Base-by-base conservation (phyloP, 2,329 filamentous ascomycete genomes). In the Fusarium cicatricum region DNA sequence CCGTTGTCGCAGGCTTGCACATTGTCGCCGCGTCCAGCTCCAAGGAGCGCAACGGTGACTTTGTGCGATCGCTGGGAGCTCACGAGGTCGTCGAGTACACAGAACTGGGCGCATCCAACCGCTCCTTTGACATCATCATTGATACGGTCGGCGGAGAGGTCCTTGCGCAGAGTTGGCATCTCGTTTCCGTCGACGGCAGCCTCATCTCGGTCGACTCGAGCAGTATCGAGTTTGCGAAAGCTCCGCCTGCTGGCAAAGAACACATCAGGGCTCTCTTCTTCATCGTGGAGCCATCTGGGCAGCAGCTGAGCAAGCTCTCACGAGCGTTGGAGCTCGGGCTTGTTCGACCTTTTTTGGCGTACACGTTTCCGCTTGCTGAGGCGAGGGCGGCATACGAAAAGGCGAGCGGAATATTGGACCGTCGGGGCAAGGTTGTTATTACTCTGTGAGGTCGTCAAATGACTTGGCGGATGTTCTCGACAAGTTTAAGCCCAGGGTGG, bases 1-100 rank as follows among this genome's bases (percentile, higher is more conserved):
- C 70, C 2, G 62, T 60, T 11, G 56, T 68, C 12, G 71, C 71
- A 0, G 72, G 72, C 6, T 65, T 69, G 2, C 55, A 67, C 4
- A 67, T 66, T 4, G 68, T 75, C 17, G 72, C 72, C 4, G 72
- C 68, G 2, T 69, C 70, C 3, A 69, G 68, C 17, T 69, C 69
- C 0, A 62, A 56, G 6, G 28, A 53, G 15, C 62, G 42, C 4
- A 53, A 56, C 16, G 36, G 17, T 9, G 19, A 42, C 2, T 64
- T 64, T 41, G 21, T 55, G 7, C 41, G 19, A 2, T 52, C 34
- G 0, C 60, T 75, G 1, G 71, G 71, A 1, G 70, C 71, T 6
- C 64, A 60, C 0, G 71, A 69, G 56, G 66, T 63, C 8, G 55
- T 58, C 10, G 65, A 55, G 7, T 58, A 65, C 12, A 57, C 23